Base-by-base conservation (phyloP, 495 filamentous ascomycete genomes). In the Xylaria grammica region DNA sequence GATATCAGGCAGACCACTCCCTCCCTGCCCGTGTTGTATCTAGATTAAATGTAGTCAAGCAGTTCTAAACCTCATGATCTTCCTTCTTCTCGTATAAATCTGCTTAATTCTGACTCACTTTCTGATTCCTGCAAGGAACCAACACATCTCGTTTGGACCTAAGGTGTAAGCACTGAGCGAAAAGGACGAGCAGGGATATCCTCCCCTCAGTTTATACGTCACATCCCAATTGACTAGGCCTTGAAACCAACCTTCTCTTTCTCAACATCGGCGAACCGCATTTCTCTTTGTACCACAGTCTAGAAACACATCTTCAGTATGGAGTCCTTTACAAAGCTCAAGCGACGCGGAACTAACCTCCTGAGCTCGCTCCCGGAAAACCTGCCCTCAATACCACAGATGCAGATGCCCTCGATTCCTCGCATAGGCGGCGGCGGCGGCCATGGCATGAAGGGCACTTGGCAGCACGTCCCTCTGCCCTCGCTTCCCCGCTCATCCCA, bases 401-500 rank as follows among this genome's bases (percentile, higher is more conserved):
- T 67, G 56, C 60, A 51, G 66, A 52, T 65, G 63, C 72, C 67
- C 56, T 69, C 63, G 4, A 63, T 69, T 24, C 68, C 68, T 36
- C 54, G 52, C 17, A 42, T 60, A 11, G 52, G 62, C 22, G 65
- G 60, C 15, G 49, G 38, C 27, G 40, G 59, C 52, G 46, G 45
- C 53, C 61, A 69, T 2, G 66, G 75, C 7, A 77, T 86, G 68
- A 86, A 83, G 69, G 88, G 84, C 22, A 85, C 80, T 44, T 88
- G 87, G 82, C 77, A 84, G 54, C 82, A 83, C 61, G 80, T 91
- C 57, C 69, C 79, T 0, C 66, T 82, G 30, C 80, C 81, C 17
- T 67, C 78, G 1, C 78, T 95, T 4, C 87, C 85, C 17, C 84
- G 91, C 11, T 90, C 88, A 3, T 88, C 89, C 0, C 91, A 94